A percentile compares a stretch with the other conserved stretches of the same genome.
phyloP scores from a whole-genome alignment of 2,329 filamentous ascomycete species.

The Grosmannia serpens region DNA sequence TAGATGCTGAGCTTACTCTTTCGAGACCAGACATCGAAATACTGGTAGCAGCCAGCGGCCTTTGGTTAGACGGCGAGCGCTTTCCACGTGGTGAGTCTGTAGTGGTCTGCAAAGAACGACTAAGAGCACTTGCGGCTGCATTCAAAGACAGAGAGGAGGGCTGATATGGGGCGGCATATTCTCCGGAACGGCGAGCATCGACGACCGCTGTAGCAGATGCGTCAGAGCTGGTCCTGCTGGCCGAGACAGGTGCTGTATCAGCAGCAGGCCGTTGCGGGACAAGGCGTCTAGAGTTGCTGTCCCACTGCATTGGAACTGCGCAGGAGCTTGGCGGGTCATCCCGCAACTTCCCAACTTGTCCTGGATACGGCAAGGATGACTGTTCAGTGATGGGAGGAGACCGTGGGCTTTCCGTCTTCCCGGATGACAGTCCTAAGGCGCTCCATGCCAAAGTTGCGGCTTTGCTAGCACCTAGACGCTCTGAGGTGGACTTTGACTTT shows the following conservation, averaged over 20 bases:
- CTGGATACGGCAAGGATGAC: neutral
- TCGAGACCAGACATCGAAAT: neutral
- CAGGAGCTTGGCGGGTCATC: constrained; percentile 15
- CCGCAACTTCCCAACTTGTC: constrained; percentile 2
- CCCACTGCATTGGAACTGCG: constrained; percentile 34
- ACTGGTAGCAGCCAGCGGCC: neutral
- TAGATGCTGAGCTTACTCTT: neutral
- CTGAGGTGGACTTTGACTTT: constrained; percentile 26
- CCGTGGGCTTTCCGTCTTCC: constrained; percentile 6
- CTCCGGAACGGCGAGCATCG: constrained; percentile 26
- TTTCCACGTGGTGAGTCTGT: neutral
- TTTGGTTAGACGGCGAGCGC: constrained; percentile 7
- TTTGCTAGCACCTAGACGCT: constrained; percentile 45
- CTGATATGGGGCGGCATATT: constrained; percentile 17
- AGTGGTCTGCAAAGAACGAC: constrained; percentile 9
- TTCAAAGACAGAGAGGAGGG: constrained; percentile 38
- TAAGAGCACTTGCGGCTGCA: constrained; percentile 43
- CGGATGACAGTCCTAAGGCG: constrained; percentile 24
- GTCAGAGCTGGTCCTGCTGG: constrained; percentile 16
- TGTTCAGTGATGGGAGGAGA: neutral
- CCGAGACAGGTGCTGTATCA: constrained; percentile 21
- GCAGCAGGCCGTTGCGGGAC: constrained; percentile 21
- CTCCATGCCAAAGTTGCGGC: constrained; percentile 55
- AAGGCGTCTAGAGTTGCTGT: constrained; percentile 42
- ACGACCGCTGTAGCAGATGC: constrained; percentile 6